Evolutionary conservation across 2,329 filamentous ascomycete genomes (phyloP).

Genomic region (Furcasterigmium sp.): DNA sequence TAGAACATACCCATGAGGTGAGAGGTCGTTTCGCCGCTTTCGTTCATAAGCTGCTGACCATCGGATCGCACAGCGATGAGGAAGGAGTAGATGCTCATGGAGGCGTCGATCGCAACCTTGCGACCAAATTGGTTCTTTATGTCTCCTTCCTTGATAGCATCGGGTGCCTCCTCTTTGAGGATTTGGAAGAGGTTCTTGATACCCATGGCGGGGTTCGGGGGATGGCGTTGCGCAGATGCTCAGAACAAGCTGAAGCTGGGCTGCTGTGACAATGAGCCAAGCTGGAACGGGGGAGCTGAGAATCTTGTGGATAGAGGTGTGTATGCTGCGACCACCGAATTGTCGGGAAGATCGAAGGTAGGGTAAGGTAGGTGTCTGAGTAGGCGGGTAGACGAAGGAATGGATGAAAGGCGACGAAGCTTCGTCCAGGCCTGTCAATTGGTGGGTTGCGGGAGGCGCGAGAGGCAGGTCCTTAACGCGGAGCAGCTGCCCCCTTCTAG

Average conservation of each 20-base stretch:
- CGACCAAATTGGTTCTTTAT: conserved; percentile 99
- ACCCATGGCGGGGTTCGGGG: conserved; percentile 39
- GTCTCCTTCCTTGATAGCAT: conserved; percentile 90
- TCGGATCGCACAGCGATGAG: conserved; percentile 95
- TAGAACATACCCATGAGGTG: conserved; percentile 99
- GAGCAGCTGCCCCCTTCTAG: neutral
- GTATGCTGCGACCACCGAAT: too few relatives aligned
- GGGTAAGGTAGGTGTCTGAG: too few relatives aligned
- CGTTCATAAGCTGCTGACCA: conserved; percentile 92
- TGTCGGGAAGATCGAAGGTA: too few relatives aligned
- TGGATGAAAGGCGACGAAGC: too few relatives aligned
- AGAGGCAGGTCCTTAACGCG: neutral
- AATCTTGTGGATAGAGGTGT: too few relatives aligned
- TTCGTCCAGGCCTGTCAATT: too few relatives aligned
- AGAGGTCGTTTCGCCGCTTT: conserved; percentile 92
- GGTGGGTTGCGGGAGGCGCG: neutral
- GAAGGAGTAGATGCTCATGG: conserved; percentile 99
- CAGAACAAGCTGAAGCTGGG: too few relatives aligned
- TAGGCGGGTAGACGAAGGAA: too few relatives aligned
- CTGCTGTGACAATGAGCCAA: too few relatives aligned
- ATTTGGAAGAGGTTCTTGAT: conserved; percentile 73
- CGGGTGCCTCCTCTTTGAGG: conserved; percentile 90
- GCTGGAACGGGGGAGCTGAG: too few relatives aligned
- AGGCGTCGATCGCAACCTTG: conserved; percentile 91
- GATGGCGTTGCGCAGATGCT: too few relatives aligned